Conservation (phyloP, 169 alveolate genomes). For the Hepatocystis sp. region DNA sequence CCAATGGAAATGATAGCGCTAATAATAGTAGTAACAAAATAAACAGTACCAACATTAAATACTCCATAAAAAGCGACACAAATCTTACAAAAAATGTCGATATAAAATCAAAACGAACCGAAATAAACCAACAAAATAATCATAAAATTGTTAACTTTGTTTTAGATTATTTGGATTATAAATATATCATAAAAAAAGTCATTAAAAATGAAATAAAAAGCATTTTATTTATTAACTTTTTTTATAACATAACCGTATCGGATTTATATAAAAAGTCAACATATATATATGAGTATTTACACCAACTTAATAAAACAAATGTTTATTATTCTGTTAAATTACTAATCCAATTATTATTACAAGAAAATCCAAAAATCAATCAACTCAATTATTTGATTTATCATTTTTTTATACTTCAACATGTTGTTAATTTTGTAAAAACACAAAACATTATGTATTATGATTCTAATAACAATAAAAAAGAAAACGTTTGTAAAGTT, state of each 20-base stretch:
- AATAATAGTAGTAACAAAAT: no score
- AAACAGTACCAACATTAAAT: no score
- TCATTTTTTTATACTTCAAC: slow-evolving; percentile 24
- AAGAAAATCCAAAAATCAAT: not conserved
- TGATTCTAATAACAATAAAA: no score
- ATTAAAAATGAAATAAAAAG: slow-evolving; percentile 36
- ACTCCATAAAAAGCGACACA: no score
- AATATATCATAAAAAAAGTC: slow-evolving; percentile 5
- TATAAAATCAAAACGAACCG: no score
- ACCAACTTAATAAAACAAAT: not conserved
- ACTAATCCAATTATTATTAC: not conserved
- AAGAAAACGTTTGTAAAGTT: no score
- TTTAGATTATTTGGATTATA: slow-evolving; percentile 7
- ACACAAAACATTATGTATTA: no score
- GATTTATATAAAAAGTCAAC: slow-evolving; percentile 20
- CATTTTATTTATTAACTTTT: slow-evolving; percentile 19
- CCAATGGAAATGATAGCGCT: no score
- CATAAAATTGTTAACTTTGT: not conserved
- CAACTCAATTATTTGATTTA: slow-evolving; percentile 7
- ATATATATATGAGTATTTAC: slow-evolving; percentile 5
- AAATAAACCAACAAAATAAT: not conserved
- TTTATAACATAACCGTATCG: not conserved
- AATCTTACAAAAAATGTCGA: no score
- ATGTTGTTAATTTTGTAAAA: slow-evolving; percentile 13
- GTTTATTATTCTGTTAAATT: slow-evolving; percentile 19